phyloP scores from a whole-genome alignment of 2,329 filamentous ascomycete species.

The Zymoseptoria ardabiliae region DNA sequence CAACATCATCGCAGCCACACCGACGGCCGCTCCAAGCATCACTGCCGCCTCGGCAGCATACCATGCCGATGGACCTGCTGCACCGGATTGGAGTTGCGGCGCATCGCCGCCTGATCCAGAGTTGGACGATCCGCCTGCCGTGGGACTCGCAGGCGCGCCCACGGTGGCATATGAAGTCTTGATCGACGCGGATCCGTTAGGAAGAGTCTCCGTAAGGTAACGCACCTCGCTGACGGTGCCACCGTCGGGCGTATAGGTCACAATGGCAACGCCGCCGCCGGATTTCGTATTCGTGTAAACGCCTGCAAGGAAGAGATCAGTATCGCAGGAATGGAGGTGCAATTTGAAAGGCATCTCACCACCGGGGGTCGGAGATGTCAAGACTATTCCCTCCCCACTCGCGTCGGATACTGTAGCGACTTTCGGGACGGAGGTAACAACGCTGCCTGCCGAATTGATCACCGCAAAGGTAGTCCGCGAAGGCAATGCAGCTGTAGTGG shows the following conservation, averaged over 20 bases:
- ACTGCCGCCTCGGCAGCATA: slow-evolving; percentile 25
- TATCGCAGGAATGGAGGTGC: neutral
- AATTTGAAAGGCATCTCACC: neutral
- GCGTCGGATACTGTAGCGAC: slow-evolving; percentile 34
- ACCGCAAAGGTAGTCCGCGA: slow-evolving; percentile 22
- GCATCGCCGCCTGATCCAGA: slow-evolving; percentile 10
- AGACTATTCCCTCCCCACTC: slow-evolving; percentile 32
- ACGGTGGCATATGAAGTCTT: slow-evolving; percentile 41
- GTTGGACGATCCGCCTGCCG: slow-evolving; percentile 9
- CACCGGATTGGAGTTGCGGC: slow-evolving; percentile 35
- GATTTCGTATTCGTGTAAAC: slow-evolving; percentile 39
- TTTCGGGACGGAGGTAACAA: slow-evolving; percentile 33
- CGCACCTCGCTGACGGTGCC: slow-evolving; percentile 35
- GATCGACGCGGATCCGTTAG: slow-evolving; percentile 32
- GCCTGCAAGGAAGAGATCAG: slow-evolving; percentile 13
- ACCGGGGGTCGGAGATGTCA: slow-evolving; percentile 28
- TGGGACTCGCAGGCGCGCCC: slow-evolving; percentile 21
- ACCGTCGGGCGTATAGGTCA: slow-evolving; percentile 41
- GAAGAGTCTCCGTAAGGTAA: slow-evolving; percentile 29
- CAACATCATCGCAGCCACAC: slow-evolving; percentile 29
- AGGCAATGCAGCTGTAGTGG: slow-evolving; percentile 30
- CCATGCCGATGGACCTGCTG: slow-evolving; percentile 23
- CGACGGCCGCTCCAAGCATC: slow-evolving; percentile 28
- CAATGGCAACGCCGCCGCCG: slow-evolving; percentile 35
- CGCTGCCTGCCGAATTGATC: slow-evolving; percentile 20